These are phyloP conservation scores for Mariannaea elegans DNA, from an alignment of 2,329 filamentous ascomycete genomes.

Conservation along the genomic window DNA sequence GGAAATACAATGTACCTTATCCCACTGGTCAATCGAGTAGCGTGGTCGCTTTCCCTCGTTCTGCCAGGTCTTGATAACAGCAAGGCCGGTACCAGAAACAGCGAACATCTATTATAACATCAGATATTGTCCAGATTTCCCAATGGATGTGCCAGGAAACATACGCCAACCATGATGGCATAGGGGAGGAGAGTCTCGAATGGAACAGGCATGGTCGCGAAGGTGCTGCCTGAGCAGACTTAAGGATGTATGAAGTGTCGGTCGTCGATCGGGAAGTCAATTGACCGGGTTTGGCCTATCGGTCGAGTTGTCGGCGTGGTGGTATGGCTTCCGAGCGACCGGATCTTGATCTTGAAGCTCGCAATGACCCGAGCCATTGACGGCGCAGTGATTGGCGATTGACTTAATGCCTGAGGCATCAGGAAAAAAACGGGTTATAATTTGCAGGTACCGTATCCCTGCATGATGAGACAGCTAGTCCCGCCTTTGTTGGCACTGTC, in stretches of 20 bases:
- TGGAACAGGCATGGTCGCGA: constrained; percentile 64
- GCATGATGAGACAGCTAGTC: constrained; percentile 24
- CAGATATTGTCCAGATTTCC: constrained; percentile 28
- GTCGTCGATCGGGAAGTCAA: constrained; percentile 26
- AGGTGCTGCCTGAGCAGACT: constrained; percentile 46
- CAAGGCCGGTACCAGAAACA: constrained; percentile 65
- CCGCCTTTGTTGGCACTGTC: constrained; percentile 4
- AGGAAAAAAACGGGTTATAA: not conserved
- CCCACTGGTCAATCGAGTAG: constrained; percentile 70
- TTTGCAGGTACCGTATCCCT: constrained; percentile 27
- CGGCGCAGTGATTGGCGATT: constrained; percentile 40
- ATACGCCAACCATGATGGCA: constrained; percentile 69
- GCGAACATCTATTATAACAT: constrained; percentile 67
- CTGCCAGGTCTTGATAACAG: constrained; percentile 63
- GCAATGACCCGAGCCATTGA: constrained; percentile 38
- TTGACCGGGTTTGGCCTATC: constrained; percentile 36
- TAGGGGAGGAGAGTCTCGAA: constrained; percentile 73
- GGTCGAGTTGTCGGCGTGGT: constrained; percentile 28
- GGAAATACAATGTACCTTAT: constrained; percentile 62
- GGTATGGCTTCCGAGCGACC: constrained; percentile 33
- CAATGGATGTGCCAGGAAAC: constrained; percentile 38
- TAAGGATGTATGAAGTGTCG: constrained; percentile 18
- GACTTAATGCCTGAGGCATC: constrained; percentile 38
- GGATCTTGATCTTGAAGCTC: constrained; percentile 41
- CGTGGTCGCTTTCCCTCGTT: constrained; percentile 70